These are phyloP conservation scores for Pinus albicaulis DNA, from an alignment of 75 land plant genomes.

Conservation along the genomic window DNA sequence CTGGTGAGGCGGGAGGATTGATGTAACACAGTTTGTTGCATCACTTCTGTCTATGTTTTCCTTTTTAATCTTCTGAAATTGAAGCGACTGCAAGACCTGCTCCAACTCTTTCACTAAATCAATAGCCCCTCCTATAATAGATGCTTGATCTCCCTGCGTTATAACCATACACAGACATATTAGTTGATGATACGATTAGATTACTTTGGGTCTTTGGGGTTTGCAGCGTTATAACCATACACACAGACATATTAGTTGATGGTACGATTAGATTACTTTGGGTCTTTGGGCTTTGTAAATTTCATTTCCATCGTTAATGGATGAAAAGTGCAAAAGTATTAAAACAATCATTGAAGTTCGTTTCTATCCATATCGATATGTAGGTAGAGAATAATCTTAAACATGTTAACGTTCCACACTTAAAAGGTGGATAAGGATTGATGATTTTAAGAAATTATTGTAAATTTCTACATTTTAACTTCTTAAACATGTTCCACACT, in stretches of 20 bases:
- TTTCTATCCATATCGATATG: not conserved
- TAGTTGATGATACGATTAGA: not conserved
- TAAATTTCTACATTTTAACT: too few relatives aligned
- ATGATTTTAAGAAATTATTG: too few relatives aligned
- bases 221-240: not conserved
- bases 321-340: too few relatives aligned
- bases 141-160: slow-evolving; percentile 29
- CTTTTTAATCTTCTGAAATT: slow-evolving; percentile 12
- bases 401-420: too few relatives aligned
- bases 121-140: slow-evolving; percentile 30
- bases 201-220: too few relatives aligned
- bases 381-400: not conserved
- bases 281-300: too few relatives aligned
- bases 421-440: too few relatives aligned
- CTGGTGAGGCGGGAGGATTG: not conserved
- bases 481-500: too few relatives aligned
- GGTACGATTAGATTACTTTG: not conserved
- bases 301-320: too few relatives aligned
- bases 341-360: not conserved
- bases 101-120: slow-evolving; percentile 35
- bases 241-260: not conserved
- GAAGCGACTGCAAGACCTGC: slow-evolving; percentile 21
- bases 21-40: not conserved
- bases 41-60: slow-evolving; percentile 2
- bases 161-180: not conserved